phyloP scores from a whole-genome alignment of 768 basidiomycete genomes.

The Podaxis sp. region DNA sequence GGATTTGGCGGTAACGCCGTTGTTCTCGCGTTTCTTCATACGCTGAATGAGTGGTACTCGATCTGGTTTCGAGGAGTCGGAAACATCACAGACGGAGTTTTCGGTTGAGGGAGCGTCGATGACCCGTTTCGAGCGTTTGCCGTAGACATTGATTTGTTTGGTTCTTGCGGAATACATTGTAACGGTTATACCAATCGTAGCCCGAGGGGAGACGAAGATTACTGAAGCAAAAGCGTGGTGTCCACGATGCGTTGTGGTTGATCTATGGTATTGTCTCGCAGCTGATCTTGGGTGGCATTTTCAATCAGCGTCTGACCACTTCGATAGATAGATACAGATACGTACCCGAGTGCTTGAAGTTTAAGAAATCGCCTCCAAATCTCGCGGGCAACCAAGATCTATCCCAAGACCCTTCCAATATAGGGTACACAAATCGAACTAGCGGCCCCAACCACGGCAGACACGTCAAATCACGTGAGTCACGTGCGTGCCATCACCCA shows the following conservation, averaged over 20 bases:
- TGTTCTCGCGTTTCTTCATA: slow-evolving; percentile 17
- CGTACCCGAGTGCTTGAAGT: neutral
- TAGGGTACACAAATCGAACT: neutral
- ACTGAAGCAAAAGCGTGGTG: slow-evolving; percentile 3
- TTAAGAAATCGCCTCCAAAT: neutral
- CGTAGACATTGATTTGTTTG: slow-evolving; percentile 63
- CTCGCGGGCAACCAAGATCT: slow-evolving; percentile 6
- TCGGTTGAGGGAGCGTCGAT: slow-evolving; percentile 36
- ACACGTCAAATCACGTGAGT: slow-evolving; percentile 23
- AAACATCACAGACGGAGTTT: slow-evolving; percentile 37
- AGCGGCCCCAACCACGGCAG: neutral
- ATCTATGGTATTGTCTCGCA: too few species aligned
- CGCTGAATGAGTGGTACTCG: slow-evolving; percentile 14
- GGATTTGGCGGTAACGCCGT: neutral
- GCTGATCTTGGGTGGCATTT: neutral
- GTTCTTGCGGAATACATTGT: slow-evolving; percentile 58
- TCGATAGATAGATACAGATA: neutral
- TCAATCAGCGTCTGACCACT: neutral
- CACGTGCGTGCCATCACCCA: slow-evolving; percentile 11
- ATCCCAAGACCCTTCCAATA: slow-evolving; percentile 10
- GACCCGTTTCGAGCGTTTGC: slow-evolving; percentile 58
- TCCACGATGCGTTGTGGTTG: too few species aligned
- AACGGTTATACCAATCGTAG: slow-evolving; percentile 16
- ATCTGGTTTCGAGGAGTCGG: slow-evolving; percentile 30
- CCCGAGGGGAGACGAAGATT: slow-evolving; percentile 11